Evolutionary conservation across 495 filamentous ascomycete genomes (phyloP).

Genomic region (Neurospora sp.): DNA sequence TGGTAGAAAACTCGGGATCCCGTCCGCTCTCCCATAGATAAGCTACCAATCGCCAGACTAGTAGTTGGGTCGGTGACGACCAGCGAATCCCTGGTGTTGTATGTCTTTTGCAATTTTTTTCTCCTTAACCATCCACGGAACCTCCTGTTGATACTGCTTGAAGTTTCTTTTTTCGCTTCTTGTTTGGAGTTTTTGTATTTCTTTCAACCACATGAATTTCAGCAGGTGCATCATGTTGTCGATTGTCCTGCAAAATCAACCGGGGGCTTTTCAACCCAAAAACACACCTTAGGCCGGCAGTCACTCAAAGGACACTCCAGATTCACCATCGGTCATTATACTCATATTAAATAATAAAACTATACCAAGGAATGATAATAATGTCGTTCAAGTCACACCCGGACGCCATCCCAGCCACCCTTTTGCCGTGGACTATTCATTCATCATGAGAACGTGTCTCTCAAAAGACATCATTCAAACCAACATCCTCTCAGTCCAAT

Average conservation of each 20-base stretch:
- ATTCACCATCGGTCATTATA: not conserved
- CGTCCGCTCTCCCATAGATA: not conserved
- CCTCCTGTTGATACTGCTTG: no score
- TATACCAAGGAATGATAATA: not conserved
- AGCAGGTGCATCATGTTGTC: not conserved
- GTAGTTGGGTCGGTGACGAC: constrained; percentile 43
- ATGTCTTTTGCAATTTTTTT: constrained; percentile 4
- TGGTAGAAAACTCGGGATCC: constrained; percentile 1
- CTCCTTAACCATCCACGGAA: no score
- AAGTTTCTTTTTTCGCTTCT: no score
- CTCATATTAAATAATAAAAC: not conserved
- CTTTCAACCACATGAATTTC: no score
- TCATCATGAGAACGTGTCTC: not conserved
- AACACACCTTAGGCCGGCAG: not conserved
- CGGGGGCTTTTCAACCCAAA: not conserved
- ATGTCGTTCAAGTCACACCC: not conserved
- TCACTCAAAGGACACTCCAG: not conserved
- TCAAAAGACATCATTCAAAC: not conserved
- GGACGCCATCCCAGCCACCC: not conserved
- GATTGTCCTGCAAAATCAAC: not conserved
- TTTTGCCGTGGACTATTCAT: not conserved
- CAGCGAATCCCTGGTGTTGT: constrained; percentile 20
- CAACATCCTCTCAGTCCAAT: not conserved
- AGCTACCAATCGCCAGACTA: constrained; percentile 19
- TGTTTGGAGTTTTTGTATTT: not conserved